Evolutionary conservation across 805 yeast species (phyloP).

Genomic region (Ogataea glucozyma): DNA sequence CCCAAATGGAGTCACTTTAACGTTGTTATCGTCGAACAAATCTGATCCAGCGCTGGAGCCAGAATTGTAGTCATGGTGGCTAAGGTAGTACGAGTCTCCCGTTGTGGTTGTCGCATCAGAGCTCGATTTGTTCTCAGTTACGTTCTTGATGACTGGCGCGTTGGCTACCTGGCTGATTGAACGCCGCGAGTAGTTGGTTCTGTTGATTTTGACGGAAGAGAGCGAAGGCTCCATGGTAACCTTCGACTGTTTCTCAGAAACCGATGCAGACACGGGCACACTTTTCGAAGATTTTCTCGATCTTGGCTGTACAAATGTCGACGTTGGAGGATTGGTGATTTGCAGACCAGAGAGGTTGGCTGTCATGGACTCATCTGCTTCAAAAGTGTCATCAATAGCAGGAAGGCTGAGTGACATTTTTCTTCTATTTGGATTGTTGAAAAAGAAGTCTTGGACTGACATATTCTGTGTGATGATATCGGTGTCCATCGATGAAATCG

Average conservation of each 20-base stretch:
- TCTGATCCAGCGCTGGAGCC: slow-evolving; percentile 5
- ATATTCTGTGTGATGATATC: slow-evolving; percentile 22
- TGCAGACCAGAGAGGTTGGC: slow-evolving; percentile 12
- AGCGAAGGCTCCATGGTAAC: slow-evolving; percentile 20
- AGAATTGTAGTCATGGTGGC: not conserved
- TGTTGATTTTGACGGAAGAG: slow-evolving; percentile 22
- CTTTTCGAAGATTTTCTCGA: slow-evolving; percentile 11
- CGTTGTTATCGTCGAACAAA: slow-evolving; percentile 10
- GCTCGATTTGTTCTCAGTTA: slow-evolving; percentile 2
- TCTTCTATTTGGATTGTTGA: slow-evolving; percentile 33
- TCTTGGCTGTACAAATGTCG: slow-evolving; percentile 32
- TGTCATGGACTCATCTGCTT: slow-evolving; percentile 11
- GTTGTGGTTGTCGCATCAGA: slow-evolving; percentile 3
- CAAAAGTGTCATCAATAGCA: slow-evolving; percentile 15
- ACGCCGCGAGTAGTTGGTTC: slow-evolving; percentile 18
- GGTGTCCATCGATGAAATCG: slow-evolving; percentile 15
- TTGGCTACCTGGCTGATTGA: slow-evolving; percentile 11
- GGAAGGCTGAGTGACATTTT: slow-evolving; percentile 18
- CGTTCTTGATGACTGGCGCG: not conserved
- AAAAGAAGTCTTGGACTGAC: slow-evolving; percentile 59
- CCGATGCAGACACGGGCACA: slow-evolving; percentile 16
- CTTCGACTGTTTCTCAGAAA: slow-evolving; percentile 20
- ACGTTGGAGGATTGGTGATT: slow-evolving; percentile 12
- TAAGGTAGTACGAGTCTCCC: slow-evolving; percentile 1
- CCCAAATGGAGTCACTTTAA: slow-evolving; percentile 62